Conservation (phyloP, 2,329 filamentous ascomycete genomes). For the Colletotrichum sp. region DNA sequence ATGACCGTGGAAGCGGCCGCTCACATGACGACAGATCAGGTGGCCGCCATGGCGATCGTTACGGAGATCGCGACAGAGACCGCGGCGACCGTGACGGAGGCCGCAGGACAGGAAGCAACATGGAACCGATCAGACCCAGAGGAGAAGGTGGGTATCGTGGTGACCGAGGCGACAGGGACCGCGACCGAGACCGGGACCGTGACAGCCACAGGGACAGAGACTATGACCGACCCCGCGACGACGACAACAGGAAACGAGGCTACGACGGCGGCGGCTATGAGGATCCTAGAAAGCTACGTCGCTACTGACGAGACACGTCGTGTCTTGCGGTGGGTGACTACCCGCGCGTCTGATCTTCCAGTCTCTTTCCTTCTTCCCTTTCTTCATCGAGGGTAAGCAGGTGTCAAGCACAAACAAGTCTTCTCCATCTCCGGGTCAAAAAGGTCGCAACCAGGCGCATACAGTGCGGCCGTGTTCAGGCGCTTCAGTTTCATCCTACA, state of each 20-base stretch:
- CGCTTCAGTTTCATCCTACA: background rate
- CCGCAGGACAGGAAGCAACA: conserved; percentile 76
- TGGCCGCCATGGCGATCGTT: conserved; percentile 41
- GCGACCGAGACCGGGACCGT: conserved; percentile 55
- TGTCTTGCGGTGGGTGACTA: conserved; percentile 48
- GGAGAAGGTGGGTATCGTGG: conserved; percentile 62
- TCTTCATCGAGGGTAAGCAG: conserved; percentile 40
- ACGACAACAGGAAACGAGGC: conserved; percentile 68
- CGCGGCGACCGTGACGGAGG: conserved; percentile 30
- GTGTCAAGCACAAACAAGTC: background rate
- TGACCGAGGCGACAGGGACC: conserved; percentile 34
- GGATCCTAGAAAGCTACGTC: conserved; percentile 72
- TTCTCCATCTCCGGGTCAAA: background rate
- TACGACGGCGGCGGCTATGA: conserved; percentile 84
- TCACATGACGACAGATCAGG: conserved; percentile 65
- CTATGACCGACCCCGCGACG: conserved; percentile 61
- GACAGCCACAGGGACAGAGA: conserved; percentile 48
- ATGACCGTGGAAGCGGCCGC: conserved; percentile 61
- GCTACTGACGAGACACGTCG: conserved; percentile 57
- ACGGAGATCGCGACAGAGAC: conserved; percentile 30
- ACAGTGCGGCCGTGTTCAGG: background rate
- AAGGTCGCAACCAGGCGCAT: background rate
- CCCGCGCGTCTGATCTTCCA: conserved; percentile 5
- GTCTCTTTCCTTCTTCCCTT: conserved; percentile 37
- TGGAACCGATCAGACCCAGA: conserved; percentile 76